Percentiles rank a stretch among this genome's conserved stretches.
phyloP scores from a whole-genome alignment of 208 protist species.

The Acanthamoeba castellanii region DNA sequence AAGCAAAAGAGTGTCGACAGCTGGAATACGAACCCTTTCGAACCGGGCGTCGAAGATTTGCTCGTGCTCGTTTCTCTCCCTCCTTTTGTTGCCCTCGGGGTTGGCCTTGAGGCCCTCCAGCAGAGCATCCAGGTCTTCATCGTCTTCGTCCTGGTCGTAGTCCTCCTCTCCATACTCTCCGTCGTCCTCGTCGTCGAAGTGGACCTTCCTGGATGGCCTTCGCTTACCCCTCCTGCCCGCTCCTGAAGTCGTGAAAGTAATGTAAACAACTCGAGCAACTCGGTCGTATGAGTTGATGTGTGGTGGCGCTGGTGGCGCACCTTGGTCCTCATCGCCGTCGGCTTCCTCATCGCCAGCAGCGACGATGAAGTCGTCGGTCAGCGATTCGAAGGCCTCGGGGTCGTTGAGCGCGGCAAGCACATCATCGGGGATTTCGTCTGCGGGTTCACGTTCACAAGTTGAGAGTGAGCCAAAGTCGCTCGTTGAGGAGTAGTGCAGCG shows the following conservation, averaged over 20 bases:
- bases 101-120: conserved; percentile 38
- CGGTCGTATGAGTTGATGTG: not conserved
- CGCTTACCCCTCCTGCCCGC: not conserved
- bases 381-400: conserved; percentile 52
- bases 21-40: conserved; percentile 14
- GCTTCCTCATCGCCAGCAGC: not conserved
- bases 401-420: conserved; percentile 46
- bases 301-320: no score
- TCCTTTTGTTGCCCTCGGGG: not conserved
- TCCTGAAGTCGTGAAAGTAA: not conserved
- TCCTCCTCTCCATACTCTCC: not conserved
- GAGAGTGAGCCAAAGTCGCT: not conserved
- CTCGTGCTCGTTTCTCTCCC: conserved; percentile 21
- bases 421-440: conserved; percentile 14
- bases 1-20: not conserved
- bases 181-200: conserved; percentile 4
- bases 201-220: not conserved
- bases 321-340: not conserved
- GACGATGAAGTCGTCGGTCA: conserved; percentile 59
- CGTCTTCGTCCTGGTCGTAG: conserved; percentile 1
- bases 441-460: not conserved
- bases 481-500: not conserved
- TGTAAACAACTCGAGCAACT: not conserved
- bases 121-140: conserved; percentile 37
- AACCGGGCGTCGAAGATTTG: conserved; percentile 67